Evolutionary conservation across 2,329 filamentous ascomycete genomes (phyloP).

Genomic region (Sclerotinia glacialis): DNA sequence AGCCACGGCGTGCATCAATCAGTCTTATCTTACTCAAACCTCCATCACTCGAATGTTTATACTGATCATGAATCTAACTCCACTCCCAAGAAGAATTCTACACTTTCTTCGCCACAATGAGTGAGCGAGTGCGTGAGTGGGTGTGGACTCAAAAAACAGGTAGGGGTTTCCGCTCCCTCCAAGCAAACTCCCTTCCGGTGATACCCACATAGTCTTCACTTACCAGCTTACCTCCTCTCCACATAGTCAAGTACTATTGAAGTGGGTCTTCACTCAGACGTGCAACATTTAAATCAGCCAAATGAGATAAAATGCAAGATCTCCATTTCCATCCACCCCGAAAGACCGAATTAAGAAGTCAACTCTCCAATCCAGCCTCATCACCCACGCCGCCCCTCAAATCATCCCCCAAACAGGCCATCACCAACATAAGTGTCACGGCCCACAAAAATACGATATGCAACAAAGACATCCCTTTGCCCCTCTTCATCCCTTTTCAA

Average conservation of each 20-base stretch:
- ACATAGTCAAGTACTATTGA: background rate
- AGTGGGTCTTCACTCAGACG: background rate
- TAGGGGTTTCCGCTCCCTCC: background rate
- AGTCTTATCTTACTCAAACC: background rate
- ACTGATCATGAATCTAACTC: too few species aligned
- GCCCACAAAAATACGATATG: constrained; percentile 13
- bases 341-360: background rate
- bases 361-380: background rate
- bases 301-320: background rate
- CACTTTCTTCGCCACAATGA: too few species aligned
- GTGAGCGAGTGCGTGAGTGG: too few species aligned
- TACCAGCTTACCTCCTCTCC: background rate
- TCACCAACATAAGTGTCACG: constrained; percentile 10
- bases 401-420: background rate
- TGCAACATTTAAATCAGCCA: background rate
- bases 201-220: constrained; percentile 1
- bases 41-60: background rate
- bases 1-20: background rate
- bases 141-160: background rate
- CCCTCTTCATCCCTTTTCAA: background rate
- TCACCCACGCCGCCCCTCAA: background rate
- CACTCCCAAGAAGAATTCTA: too few species aligned
- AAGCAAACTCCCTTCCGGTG: background rate
- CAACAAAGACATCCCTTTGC: background rate
- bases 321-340: background rate